Conservation (phyloP, 2,329 filamentous ascomycete species). For the Neoascochyta sp. region DNA sequence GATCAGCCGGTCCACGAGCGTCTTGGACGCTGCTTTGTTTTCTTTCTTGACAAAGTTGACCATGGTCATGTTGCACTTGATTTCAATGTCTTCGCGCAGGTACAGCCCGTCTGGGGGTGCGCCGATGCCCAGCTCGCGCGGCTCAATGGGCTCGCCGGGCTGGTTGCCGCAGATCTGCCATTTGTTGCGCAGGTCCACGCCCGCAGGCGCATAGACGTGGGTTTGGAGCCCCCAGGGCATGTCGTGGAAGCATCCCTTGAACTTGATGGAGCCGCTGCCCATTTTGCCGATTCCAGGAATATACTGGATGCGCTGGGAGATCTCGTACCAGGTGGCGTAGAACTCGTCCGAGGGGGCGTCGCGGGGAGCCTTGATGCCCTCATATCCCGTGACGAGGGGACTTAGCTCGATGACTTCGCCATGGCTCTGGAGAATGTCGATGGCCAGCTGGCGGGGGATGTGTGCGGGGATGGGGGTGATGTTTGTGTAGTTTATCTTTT, state of each 20-base stretch:
- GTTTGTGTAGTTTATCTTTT: conserved; percentile 64
- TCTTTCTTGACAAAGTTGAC: conserved; percentile 64
- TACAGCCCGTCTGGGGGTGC: conserved; percentile 64
- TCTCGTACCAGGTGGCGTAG: conserved; percentile 72
- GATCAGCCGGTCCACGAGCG: conserved; percentile 65
- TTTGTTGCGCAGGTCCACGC: conserved; percentile 63
- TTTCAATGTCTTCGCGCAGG: conserved; percentile 66
- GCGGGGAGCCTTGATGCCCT: conserved; percentile 63
- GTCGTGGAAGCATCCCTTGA: conserved; percentile 69
- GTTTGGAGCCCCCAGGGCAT: conserved; percentile 70
- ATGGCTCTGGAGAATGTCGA: conserved; percentile 69
- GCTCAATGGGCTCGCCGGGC: conserved; percentile 61
- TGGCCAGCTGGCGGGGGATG: conserved; percentile 67
- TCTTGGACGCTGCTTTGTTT: conserved; percentile 62
- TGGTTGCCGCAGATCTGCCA: conserved; percentile 68
- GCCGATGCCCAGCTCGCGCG: conserved; percentile 61
- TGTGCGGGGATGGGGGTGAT: conserved; percentile 67
- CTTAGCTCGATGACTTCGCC: conserved; percentile 68
- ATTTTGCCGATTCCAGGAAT: conserved; percentile 63
- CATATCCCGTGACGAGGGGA: conserved; percentile 62
- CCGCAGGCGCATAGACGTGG: conserved; percentile 66
- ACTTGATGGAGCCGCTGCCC: conserved; percentile 62
- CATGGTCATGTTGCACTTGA: conserved; percentile 65
- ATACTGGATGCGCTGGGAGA: conserved; percentile 65
- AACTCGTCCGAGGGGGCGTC: conserved; percentile 66